phyloP scores from a whole-genome alignment of 495 filamentous ascomycete species.

The Tuber borchii region DNA sequence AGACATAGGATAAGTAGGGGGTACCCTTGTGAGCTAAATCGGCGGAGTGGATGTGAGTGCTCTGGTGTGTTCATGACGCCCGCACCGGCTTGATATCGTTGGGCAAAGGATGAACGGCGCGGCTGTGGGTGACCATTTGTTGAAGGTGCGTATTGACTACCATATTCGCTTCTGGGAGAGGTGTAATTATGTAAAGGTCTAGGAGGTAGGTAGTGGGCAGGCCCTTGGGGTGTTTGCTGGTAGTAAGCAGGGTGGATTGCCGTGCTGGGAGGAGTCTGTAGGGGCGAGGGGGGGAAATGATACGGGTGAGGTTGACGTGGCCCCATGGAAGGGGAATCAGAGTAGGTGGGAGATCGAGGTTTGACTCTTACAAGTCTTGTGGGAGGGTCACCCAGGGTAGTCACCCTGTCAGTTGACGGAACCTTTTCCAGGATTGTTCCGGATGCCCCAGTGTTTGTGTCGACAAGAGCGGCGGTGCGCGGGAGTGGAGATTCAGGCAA shows the following conservation, averaged over 20 bases:
- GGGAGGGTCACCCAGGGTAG: background rate
- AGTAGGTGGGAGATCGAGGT: constrained; percentile 30
- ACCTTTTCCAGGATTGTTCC: background rate
- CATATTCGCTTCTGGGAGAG: constrained; percentile 25
- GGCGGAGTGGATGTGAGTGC: constrained; percentile 14
- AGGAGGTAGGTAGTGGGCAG: constrained; percentile 26
- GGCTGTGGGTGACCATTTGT: constrained; percentile 30
- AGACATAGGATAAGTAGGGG: constrained; percentile 26
- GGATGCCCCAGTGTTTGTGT: background rate
- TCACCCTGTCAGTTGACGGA: background rate
- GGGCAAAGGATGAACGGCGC: constrained; percentile 25
- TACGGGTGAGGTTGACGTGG: constrained; percentile 24
- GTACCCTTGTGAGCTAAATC: constrained; percentile 31
- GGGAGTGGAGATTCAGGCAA: background rate
- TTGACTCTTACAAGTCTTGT: background rate
- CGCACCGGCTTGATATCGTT: constrained; percentile 27
- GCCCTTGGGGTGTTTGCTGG: constrained; percentile 27
- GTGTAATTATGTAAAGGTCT: constrained; percentile 32
- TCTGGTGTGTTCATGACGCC: constrained; percentile 12
- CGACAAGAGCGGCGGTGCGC: background rate
- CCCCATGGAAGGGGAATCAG: constrained; percentile 11
- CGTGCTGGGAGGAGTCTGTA: constrained; percentile 25
- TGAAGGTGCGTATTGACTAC: constrained; percentile 34
- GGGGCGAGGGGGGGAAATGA: constrained; percentile 32
- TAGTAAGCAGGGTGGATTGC: constrained; percentile 25